A percentile compares a stretch with the other conserved stretches of the same genome.
phyloP scores from a whole-genome alignment of 129 eudicot species.

The Gnaphalium uliginosum region DNA sequence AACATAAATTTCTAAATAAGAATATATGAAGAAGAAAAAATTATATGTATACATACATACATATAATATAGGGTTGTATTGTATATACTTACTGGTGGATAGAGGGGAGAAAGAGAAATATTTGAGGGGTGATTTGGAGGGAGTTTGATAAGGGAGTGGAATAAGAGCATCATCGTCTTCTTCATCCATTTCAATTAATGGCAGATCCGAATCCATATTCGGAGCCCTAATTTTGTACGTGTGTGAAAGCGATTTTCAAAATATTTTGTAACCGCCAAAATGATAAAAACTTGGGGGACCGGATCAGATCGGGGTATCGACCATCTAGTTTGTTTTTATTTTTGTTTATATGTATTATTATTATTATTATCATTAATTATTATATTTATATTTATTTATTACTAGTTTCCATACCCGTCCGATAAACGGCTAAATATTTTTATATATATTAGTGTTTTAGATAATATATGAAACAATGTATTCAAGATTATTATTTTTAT shows the following conservation, averaged over 20 bases:
- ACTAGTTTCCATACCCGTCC: no score
- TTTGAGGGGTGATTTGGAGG: constrained; percentile 20
- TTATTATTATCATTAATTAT: no score
- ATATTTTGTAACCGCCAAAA: constrained; percentile 29
- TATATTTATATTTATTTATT: no score
- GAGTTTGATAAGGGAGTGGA: constrained; percentile 21
- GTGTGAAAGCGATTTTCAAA: constrained; percentile 22
- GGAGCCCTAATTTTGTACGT: constrained; percentile 38
- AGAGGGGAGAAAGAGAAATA: constrained; percentile 42
- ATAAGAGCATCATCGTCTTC: constrained; percentile 53
- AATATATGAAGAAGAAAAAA: no score
- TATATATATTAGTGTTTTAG: no score
- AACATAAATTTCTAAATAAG: not conserved
- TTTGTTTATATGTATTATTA: no score
- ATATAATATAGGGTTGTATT: not conserved
- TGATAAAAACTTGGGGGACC: not conserved
- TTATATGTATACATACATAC: no score
- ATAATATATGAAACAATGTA: no score
- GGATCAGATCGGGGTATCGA: not conserved
- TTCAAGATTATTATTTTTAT: no score
- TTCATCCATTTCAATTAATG: constrained; percentile 44
- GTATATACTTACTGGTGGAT: constrained; percentile 34
- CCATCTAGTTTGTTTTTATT: no score
- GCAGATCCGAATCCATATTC: constrained; percentile 49
- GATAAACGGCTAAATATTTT: no score